Evolutionary conservation across 2,329 filamentous ascomycete species (phyloP), one percentile per base, ranked within the genome.

Genomic region (Fusarium staphyleae): DNA sequence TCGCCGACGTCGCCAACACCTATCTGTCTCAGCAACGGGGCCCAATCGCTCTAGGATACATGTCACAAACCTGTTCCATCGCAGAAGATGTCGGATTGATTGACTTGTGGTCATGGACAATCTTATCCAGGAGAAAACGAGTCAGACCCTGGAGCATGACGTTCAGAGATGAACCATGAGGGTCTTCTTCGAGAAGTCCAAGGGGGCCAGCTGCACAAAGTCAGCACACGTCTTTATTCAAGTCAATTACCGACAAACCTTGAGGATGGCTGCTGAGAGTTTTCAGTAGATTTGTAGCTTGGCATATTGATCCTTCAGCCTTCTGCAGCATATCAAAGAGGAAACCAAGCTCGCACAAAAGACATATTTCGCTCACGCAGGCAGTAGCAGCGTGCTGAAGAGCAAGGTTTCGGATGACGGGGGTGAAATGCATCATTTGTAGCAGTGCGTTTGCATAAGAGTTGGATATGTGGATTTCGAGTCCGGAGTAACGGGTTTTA

Each of bases 251-350:
- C 9, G 13, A 68, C 76, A 48, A 73, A 81, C 86, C 87, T 77
- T 93, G 90, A 2, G 90, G 87, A 57, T 92, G 88, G 60, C 87
- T 88, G 70, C 90, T 93, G 52, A 99, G 87, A 0, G 92, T 90
- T 72, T 95, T 96, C 26, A 98, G 78, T 58, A 99, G 83, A 69
- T 99, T 99, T 0, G 93, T 96, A 12, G 95, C 95, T 70, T 99
- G 95, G 64, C 95, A 99, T 54, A 96, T 96, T 50, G 93, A 89
- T 0, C 93, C 93, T 58, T 89, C 89, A 2, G 95, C 95, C 71
- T 98, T 99, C 66, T 98, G 90, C 18, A 99, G 82, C 95, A 99
- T 99, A 70, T 99, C 96, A 66, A 96, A 96, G 9, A 99, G 78
- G 70, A 95, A 99, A 1, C 95, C 95, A 62, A 99, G 81, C 74